A percentile compares a stretch with the other conserved stretches of the same genome.
Evolutionary conservation across 306 rosid species (phyloP).

Genomic region (Cicer arietinum): DNA sequence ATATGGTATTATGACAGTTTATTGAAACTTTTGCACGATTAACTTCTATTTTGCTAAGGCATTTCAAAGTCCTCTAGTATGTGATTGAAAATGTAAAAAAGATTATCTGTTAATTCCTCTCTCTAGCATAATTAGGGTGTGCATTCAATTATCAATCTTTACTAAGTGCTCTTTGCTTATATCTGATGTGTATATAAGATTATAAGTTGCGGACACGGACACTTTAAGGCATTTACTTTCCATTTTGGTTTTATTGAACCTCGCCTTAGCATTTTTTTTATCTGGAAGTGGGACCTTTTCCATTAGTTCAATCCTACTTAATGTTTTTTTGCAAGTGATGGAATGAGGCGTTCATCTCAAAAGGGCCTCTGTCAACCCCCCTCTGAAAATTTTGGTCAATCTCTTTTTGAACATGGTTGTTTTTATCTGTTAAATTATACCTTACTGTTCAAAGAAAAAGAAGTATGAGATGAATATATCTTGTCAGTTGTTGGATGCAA

Average conservation of each 20-base stretch:
- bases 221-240: constrained; percentile 28
- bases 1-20: constrained; percentile 30
- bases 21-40: constrained; percentile 23
- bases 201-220: constrained; percentile 11
- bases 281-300: background rate
- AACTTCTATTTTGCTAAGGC: constrained; percentile 17
- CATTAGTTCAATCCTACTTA: constrained; percentile 11
- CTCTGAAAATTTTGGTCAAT: constrained; percentile 8
- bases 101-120: background rate
- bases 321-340: background rate
- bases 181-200: background rate
- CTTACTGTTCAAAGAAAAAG: constrained; percentile 12
- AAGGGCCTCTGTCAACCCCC: constrained; percentile 9
- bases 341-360: constrained; percentile 16
- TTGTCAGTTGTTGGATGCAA: constrained; percentile 12
- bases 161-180: background rate
- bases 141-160: constrained; percentile 14
- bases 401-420: background rate
- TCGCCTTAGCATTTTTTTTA: constrained; percentile 4
- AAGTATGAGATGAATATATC: background rate
- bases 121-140: constrained; percentile 11
- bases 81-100: constrained; percentile 25
- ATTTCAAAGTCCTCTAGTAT: background rate
- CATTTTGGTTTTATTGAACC: background rate
- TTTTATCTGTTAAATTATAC: constrained; percentile 16